A percentile compares a stretch with the other conserved stretches of the same genome.
These are phyloP conservation scores for Mycogone perniciosa DNA, from an alignment of 2,329 filamentous ascomycete species.

Conservation along the genomic window DNA sequence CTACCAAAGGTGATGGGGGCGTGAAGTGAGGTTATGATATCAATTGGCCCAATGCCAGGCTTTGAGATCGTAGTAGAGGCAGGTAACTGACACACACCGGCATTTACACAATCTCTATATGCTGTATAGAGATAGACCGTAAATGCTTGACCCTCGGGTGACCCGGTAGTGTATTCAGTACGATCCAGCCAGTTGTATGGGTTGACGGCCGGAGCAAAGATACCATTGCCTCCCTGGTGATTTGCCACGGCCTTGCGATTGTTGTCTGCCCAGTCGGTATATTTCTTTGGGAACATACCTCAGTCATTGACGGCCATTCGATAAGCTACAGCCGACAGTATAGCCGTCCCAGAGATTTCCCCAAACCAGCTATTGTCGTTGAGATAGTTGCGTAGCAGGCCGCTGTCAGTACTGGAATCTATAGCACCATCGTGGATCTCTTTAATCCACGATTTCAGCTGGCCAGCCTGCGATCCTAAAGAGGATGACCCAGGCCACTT, in stretches of 20 bases:
- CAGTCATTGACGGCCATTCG: constrained; percentile 14
- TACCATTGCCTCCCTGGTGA: constrained; percentile 5
- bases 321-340: constrained; percentile 12
- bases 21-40: constrained; percentile 1
- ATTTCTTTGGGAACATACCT: constrained; percentile 11
- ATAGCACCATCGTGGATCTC: constrained; percentile 14
- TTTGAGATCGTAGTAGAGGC: constrained; percentile 14
- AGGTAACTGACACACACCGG: neutral
- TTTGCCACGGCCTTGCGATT: constrained; percentile 4
- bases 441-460: constrained; percentile 13
- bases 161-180: constrained; percentile 8
- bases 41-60: neutral
- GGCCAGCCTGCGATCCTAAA: neutral
- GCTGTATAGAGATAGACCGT: constrained; percentile 13
- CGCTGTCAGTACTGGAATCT: constrained; percentile 4
- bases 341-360: constrained; percentile 12
- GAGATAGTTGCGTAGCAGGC: constrained; percentile 12
- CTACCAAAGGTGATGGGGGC: too few species aligned
- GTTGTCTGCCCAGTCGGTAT: constrained; percentile 12
- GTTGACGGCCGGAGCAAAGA: constrained; percentile 11
- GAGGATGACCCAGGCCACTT: constrained; percentile 11
- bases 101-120: constrained; percentile 12
- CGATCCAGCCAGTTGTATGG: constrained; percentile 12
- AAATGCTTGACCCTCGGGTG: constrained; percentile 14
- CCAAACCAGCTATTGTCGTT: constrained; percentile 13